Base-by-base conservation (phyloP, 371 early-diverging fungal genomes). In the Mucor ambiguus region DNA sequence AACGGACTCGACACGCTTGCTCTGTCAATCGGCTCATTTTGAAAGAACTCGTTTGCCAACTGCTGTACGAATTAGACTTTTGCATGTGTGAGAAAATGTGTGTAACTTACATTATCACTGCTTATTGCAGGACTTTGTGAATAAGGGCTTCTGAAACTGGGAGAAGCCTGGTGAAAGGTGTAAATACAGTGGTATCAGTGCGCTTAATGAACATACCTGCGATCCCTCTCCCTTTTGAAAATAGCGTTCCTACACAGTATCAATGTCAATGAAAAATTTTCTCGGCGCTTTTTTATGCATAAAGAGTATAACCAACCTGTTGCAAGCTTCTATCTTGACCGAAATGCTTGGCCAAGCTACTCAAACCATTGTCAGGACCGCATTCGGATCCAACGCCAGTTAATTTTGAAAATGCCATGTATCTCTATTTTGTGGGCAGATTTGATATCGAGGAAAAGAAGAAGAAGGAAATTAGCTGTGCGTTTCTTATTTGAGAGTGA, bases 301-400 rank as follows among this genome's bases (percentile, higher is more conserved):
- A 55, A 68, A 44, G 30, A 58, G 37, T 24, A 20, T 26, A n/a
- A 24, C 67, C 63, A 86, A 86, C 93, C 84, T 91, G 92, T 70
- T 92, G 91, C 22, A 90, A 75, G 5, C 91, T 88, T 57, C 88
- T 83, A 71, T 94, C 94, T 61, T 88, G 84, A 46, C 84, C 75
- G 61, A 92, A 87, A 66, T 88, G 91, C 71, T 93, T 93, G 83
- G 87, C 84, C 63, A 94, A 81, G 6, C 87, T 82, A n/a, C 69
- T 78, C 82, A 93, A 83, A 22, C 92, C 85, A 64, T 92, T 94
- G 38, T 76, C 83, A 14, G 91, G 89, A 9, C 91, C 91, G 68
- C 94, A 94, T 54, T 93, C 93, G 52, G 90, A 87, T 48, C 82
- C 89, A 28, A 70, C 58, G 26, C 66, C 57, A 4, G 60, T 48